Conservation (phyloP, 1,139 yeast genomes). For the Yamadazyma friedrichii region DNA sequence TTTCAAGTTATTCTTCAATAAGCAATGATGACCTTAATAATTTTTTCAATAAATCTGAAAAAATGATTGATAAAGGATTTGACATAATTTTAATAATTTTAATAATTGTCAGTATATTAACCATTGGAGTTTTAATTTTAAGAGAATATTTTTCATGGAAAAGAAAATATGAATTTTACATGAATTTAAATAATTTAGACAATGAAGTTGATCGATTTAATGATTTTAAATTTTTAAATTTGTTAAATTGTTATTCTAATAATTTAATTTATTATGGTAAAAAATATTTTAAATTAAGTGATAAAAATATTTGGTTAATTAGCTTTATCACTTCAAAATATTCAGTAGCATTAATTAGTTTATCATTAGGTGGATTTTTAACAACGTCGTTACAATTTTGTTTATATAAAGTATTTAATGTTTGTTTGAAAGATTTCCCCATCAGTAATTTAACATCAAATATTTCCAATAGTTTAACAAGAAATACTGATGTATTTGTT, state of each 20-base stretch:
- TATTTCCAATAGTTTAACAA: constrained; percentile 2
- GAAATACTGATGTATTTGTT: constrained; percentile 10
- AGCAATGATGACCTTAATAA: constrained; percentile 16
- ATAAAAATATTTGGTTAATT: constrained; percentile 40
- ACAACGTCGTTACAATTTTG: constrained; percentile 48
- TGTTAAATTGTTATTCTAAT: constrained; percentile 21
- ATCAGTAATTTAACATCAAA: constrained; percentile 2
- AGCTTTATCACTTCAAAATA: constrained; percentile 50
- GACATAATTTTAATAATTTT: constrained; percentile 20
- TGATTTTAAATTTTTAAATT: constrained; percentile 17
- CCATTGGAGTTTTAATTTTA: constrained; percentile 41
- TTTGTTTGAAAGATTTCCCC: constrained; percentile 9
- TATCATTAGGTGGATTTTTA: constrained; percentile 50
- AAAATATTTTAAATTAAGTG: constrained; percentile 10
- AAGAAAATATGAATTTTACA: constrained; percentile 31
- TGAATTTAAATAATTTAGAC: constrained; percentile 15
- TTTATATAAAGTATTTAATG: constrained; percentile 27
- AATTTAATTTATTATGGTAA: constrained; percentile 16
- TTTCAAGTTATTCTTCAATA: constrained; percentile 20
- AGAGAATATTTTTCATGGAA: constrained; percentile 53
- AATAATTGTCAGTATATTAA: constrained; percentile 22
- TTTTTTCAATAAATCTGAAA: constrained; percentile 9
- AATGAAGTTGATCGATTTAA: background rate
- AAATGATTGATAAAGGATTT: constrained; percentile 7
- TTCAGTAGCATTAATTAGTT: constrained; percentile 40